Conservation (phyloP, 1,284 basidiomycete species). For the Caloboletus firmus region DNA sequence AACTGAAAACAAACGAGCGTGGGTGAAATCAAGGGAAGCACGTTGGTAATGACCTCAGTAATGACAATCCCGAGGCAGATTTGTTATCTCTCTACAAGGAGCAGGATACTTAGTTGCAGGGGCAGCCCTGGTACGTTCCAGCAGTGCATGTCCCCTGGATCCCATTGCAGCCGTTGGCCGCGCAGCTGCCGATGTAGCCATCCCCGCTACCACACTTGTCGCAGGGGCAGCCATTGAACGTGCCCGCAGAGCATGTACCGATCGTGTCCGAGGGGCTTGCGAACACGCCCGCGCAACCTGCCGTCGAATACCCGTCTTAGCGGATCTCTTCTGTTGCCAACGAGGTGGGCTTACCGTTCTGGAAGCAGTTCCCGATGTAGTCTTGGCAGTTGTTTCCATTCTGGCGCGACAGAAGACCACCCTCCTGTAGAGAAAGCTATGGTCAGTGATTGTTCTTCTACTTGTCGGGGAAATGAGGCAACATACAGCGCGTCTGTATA, state of each 20-base stretch:
- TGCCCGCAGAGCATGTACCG: neutral
- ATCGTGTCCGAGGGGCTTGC: neutral
- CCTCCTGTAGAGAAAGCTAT: neutral
- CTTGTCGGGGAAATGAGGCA: neutral
- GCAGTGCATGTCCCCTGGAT: neutral
- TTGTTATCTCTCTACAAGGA: too few species aligned
- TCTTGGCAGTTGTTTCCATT: neutral
- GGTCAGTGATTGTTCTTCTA: neutral
- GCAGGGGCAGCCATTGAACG: conserved; percentile 1
- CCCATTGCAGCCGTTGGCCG: neutral
- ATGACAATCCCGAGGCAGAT: too few species aligned
- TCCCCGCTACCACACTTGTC: conserved; percentile 2
- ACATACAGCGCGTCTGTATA: conserved; percentile 8
- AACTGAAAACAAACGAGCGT: neutral
- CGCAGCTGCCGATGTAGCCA: neutral
- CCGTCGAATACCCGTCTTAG: neutral
- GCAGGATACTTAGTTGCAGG: neutral
- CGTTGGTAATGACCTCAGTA: neutral
- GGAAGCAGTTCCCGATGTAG: neutral
- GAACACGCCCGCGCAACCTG: conserved; percentile 7
- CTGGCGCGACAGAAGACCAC: neutral
- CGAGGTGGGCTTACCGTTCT: neutral
- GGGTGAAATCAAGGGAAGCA: too few species aligned
- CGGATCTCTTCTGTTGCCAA: neutral
- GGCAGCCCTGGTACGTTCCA: conserved; percentile 3